These are phyloP conservation scores for Penstemon barbatus DNA, from an alignment of 257 asterid species.

Conservation along the genomic window DNA sequence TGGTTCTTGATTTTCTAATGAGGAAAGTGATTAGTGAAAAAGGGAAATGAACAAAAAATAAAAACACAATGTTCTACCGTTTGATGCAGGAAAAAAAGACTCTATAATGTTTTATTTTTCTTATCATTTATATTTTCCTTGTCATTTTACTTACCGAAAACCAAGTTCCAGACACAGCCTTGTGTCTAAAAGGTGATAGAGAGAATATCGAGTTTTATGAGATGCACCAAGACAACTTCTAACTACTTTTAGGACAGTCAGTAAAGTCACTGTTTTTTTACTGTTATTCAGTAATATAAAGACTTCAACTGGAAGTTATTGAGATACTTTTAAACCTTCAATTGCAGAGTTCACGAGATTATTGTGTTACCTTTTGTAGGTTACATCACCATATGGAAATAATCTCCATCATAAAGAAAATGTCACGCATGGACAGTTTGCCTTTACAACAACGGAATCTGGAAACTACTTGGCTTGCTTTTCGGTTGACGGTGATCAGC, in stretches of 20 bases:
- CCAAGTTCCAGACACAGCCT: no score
- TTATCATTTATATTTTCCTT: no score
- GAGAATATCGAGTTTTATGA: neutral
- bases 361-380: conserved; percentile 38
- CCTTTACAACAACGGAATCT: conserved; percentile 72
- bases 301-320: neutral
- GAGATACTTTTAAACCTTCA: neutral
- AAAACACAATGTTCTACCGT: no score
- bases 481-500: conserved; percentile 38
- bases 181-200: no score
- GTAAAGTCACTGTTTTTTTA: neutral
- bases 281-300: neutral
- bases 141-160: no score
- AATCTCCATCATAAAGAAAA: conserved; percentile 61
- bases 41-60: no score
- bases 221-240: neutral
- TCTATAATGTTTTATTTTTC: no score
- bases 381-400: conserved; percentile 80
- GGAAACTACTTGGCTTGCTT: conserved; percentile 82
- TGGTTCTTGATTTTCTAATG: no score
- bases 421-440: conserved; percentile 69
- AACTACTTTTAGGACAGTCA: neutral
- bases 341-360: no score
- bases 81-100: no score
- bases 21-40: no score